Evolutionary conservation across 208 protist species (phyloP).

Genomic region (Trypanosoma mega): DNA sequence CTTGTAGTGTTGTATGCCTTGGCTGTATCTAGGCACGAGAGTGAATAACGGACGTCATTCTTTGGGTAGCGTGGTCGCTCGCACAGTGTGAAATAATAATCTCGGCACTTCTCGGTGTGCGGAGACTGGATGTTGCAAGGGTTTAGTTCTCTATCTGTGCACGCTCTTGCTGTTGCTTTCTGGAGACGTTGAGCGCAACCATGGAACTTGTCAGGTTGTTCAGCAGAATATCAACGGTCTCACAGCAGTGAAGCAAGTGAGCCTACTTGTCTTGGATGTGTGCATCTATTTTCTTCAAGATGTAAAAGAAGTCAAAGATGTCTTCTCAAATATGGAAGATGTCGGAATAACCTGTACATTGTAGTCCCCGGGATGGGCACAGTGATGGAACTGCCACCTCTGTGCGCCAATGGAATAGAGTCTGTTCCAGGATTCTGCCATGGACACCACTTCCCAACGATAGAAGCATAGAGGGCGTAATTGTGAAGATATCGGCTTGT

Average conservation of each 20-base stretch:
- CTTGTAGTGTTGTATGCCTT: neutral
- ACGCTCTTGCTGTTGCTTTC: too few species aligned
- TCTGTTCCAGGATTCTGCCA: neutral
- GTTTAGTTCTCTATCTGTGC: too few species aligned
- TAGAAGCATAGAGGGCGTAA: neutral
- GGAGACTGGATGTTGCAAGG: neutral
- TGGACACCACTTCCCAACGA: neutral
- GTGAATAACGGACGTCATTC: neutral
- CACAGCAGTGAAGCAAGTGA: too few species aligned
- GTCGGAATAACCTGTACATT: neutral
- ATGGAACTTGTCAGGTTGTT: too few species aligned
- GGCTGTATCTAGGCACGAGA: neutral
- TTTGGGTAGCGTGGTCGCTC: neutral
- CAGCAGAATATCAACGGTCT: too few species aligned
- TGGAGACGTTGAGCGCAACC: too few species aligned
- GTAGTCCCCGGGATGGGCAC: neutral
- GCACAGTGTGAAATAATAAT: neutral
- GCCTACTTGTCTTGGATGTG: neutral
- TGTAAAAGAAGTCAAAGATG: neutral
- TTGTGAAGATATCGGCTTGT: neutral
- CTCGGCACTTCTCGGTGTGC: neutral
- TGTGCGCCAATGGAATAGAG: neutral
- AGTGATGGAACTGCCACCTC: neutral
- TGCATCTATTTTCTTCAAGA: neutral
- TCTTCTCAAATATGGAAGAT: neutral